Evolutionary conservation across 2,329 filamentous ascomycete species (phyloP), one percentile per base, ranked within the genome.

Genomic region (Mollisia scopiformis): DNA sequence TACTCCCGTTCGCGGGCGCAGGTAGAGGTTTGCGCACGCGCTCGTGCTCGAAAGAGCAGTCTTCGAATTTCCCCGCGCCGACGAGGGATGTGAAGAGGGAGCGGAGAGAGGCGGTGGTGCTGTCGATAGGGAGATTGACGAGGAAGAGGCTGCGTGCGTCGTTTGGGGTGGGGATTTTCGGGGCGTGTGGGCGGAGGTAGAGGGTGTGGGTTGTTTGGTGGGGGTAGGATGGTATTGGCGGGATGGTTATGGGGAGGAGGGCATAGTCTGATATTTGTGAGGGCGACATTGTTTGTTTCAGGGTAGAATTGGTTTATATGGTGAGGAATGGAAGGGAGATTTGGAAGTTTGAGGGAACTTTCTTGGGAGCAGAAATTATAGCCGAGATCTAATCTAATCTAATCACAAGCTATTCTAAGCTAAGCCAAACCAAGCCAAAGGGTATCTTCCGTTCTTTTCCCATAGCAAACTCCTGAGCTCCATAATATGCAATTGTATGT

Each of bases 71-170:
- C 2, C 90, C 91, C 0, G 89, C 87, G 8, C 91, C 90, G 0
- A 97, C 82, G 16, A 96, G 84, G 0, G 83, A 80, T 0, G 85
- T 79, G 68, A 98, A 96, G 0, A 98, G 78, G 43, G 87, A 82
- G 47, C 92, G 88, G 43, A 98, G 82, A 69, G 93, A 91, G 1
- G 81, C 75, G 59, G 92, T 88, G 4, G 92, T 96, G 61, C 92
- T 88, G 73, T 97, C 93, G 64, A 89, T 82, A 6, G 95, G 95
- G 0, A 96, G 79, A 71, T 99, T 98, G 65, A 93, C 90, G n/a
- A 96, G 74, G 76, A 97, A 99, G 19, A 99, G 82, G 63, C 91
- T 93, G 68, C 93, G 88, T 16, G 86, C 79, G 69, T 94, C 90
- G 75, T 90, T 84, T 57, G 84, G 81, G 7, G 89, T 90, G 14